A percentile compares a stretch with the other conserved stretches of the same genome.
These are phyloP conservation scores for Chytriomyces confervae DNA, from an alignment of 192 early-diverging fungal species.

Conservation along the genomic window DNA sequence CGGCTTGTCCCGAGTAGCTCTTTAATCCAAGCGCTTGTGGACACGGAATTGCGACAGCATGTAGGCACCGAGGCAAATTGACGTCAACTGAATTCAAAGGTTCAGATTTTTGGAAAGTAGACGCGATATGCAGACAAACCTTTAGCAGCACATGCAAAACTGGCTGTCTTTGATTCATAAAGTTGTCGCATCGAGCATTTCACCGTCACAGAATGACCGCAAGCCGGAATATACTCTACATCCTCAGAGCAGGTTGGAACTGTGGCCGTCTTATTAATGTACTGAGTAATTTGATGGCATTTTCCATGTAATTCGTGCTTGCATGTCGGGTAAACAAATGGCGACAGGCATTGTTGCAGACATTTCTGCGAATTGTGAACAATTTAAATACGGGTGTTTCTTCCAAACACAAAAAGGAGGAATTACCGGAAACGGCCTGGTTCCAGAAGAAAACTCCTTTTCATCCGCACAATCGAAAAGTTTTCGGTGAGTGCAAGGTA, in stretches of 20 bases:
- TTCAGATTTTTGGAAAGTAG: neutral
- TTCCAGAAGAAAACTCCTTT: slow-evolving; percentile 5
- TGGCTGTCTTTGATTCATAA: slow-evolving; percentile 3
- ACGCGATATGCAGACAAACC: neutral
- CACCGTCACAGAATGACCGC: slow-evolving; percentile 30
- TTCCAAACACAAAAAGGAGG: neutral
- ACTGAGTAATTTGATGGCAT: slow-evolving; percentile 24
- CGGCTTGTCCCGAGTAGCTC: slow-evolving; percentile 4
- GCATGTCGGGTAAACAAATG: slow-evolving; percentile 28
- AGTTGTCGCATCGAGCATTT: slow-evolving; percentile 25
- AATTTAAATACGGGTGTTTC: neutral
- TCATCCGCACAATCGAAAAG: slow-evolving; percentile 32
- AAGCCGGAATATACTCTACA: slow-evolving; percentile 27
- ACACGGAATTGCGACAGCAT: slow-evolving; percentile 22
- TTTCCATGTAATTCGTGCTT: slow-evolving; percentile 34
- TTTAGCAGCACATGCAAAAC: slow-evolving; percentile 23
- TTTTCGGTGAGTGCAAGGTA: slow-evolving; percentile 34
- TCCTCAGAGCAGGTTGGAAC: slow-evolving; percentile 30
- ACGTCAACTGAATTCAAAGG: neutral
- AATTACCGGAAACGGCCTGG: slow-evolving; percentile 25
- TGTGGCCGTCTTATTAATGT: neutral
- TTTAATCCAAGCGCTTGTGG: slow-evolving; percentile 5
- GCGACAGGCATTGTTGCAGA: slow-evolving; percentile 11
- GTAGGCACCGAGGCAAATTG: slow-evolving; percentile 28
- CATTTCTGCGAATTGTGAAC: neutral